These are phyloP conservation scores for Gentiana straminea DNA, from an alignment of 257 asterid genomes.

Conservation along the genomic window DNA sequence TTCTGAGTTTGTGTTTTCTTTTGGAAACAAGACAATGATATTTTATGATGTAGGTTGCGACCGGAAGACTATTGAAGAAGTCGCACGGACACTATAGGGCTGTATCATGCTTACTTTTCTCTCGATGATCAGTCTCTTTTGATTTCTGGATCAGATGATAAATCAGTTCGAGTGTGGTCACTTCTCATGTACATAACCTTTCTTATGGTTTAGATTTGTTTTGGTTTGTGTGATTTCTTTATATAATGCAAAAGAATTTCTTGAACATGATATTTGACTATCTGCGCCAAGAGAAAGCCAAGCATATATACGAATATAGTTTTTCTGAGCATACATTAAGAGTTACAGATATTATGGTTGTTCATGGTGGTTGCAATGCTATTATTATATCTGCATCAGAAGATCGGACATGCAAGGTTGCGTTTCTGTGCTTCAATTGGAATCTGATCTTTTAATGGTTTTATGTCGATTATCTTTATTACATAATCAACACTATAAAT, in stretches of 20 bases:
- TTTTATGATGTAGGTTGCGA: constrained; percentile 43
- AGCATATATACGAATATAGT: constrained; percentile 56
- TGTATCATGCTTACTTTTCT: constrained; percentile 62
- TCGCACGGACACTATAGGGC: constrained; percentile 93
- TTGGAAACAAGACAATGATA: not conserved
- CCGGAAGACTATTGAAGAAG: constrained; percentile 74
- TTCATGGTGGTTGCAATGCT: constrained; percentile 69
- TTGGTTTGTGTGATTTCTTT: constrained; percentile 3
- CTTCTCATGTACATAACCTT: constrained; percentile 45
- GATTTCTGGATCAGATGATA: constrained; percentile 90
- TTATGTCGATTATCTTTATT: not conserved
- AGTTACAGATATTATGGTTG: constrained; percentile 67
- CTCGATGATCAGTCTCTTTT: constrained; percentile 82
- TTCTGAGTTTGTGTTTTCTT: too few species aligned
- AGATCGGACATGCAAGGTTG: constrained; percentile 97
- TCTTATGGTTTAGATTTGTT: not conserved
- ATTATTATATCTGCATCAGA: constrained; percentile 81
- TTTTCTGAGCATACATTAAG: constrained; percentile 68
- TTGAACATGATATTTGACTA: constrained; percentile 69
- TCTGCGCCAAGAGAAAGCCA: constrained; percentile 41
- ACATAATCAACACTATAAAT: too few species aligned
- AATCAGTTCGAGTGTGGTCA: constrained; percentile 93
- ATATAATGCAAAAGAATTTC: not conserved
- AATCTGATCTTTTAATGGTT: constrained; percentile 2
- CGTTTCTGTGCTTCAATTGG: not conserved